A percentile compares a stretch with the other conserved stretches of the same genome.
phyloP scores from a whole-genome alignment of 169 alveolate genomes.

The Babesia caballi region DNA sequence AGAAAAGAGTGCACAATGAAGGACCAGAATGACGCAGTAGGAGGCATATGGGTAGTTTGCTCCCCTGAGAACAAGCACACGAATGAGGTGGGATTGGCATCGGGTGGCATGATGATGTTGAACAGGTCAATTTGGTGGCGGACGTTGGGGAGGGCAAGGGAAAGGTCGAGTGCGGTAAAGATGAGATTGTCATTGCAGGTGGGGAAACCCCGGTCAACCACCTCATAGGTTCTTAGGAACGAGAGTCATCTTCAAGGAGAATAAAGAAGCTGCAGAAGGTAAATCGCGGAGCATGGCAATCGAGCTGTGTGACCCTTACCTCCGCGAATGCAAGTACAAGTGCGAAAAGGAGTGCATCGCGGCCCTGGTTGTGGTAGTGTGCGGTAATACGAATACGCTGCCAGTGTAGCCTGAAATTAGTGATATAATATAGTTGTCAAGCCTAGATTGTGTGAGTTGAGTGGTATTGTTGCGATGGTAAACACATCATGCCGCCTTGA shows the following conservation, averaged over 20 bases:
- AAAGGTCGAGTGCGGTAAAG: constrained; percentile 6
- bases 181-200: constrained; percentile 32
- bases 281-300: not conserved
- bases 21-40: not conserved
- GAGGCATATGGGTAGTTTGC: constrained; percentile 49
- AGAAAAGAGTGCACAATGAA: constrained; percentile 6
- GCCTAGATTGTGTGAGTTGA: no score
- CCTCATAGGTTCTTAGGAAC: not conserved
- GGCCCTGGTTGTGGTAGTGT: constrained; percentile 2
- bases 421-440: no score
- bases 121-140: not conserved
- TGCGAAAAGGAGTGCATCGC: constrained; percentile 5
- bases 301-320: not conserved
- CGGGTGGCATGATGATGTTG: no score
- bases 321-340: not conserved
- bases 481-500: not conserved
- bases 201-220: not conserved
- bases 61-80: not conserved
- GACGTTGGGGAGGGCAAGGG: not conserved
- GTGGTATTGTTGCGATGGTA: no score
- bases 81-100: not conserved
- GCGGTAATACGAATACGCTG: not conserved
- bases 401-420: no score
- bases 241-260: not conserved
- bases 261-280: not conserved